Evolutionary conservation across 768 basidiomycete genomes (phyloP), one percentile per base, ranked within the genome.

Genomic region (Leccinum sublutescens): DNA sequence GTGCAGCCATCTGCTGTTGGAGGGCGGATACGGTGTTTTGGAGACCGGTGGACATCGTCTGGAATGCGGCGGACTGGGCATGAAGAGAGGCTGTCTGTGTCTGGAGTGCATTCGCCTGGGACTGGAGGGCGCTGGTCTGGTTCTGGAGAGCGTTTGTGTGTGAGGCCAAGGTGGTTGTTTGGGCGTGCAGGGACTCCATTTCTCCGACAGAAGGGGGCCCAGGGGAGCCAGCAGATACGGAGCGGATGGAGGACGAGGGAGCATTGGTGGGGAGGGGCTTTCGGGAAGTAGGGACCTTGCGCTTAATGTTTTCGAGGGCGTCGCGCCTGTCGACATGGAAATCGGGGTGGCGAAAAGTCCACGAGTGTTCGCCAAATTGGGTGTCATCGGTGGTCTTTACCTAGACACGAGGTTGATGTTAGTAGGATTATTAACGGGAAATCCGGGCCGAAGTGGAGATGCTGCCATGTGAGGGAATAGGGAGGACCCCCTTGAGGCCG

Each of bases 341-440:
- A 62, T 81, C 80, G 17, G 80, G 80, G 55, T 82, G 80, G n/a
- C 78, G 76, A 62, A 82, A 82, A 1, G 79, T 82, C 80, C 80
- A 82, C 38, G 77, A 71, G 62, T 85, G 82, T 62, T 85, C 84
- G 57, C 84, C 83, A 58, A 80, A 92, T 62, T 86, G 83, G 69
- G 84, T 79, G 65, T 92, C 92, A 63, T 94, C 93, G 2, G 85
- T 86, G 66, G 91, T 93, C 74, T 95, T 95, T 63, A 95, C 85
- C 80, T 79, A 59, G 50, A 59, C 50, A 58, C 11, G 11, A 3
- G 57, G n/a, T 2, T 40, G 33, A 17, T 3, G 55, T 62, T 40
- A 62, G 49, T 9, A 40, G 25, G 23, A 23, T 15, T 11, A 50
- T 23, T 6, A 21, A 36, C 47, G 55, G 60, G 55, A 58, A 8